Base-by-base conservation (phyloP, 352 stramenopile species). In the Pythium sp. region DNA sequence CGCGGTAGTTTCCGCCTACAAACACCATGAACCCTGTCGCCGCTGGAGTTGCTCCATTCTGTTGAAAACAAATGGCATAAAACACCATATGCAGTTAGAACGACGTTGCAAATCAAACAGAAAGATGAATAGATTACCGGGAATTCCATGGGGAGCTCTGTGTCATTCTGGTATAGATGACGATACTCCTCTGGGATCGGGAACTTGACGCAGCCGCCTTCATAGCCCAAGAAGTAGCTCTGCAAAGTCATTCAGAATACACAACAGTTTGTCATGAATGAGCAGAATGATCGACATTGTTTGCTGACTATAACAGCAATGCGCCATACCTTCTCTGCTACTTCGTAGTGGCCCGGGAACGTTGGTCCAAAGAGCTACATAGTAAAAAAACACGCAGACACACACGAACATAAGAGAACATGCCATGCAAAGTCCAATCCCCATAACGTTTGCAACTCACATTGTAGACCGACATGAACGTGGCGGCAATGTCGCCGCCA, bases 391-490 rank as follows among this genome's bases (percentile, higher is more conserved):
- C 11, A 1, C n/a, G 14, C 5, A 51, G 36, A 34, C 11, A 1
- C n/a, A 18, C 5, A 34, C 6, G 51, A 46, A 15, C 5, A 68
- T 5, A 15, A 34, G 55, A 4, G 9, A 67, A 20, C 14, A 57
- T 32, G 36, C 9, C 3, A 58, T 54, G 20, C 18, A 55, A 55
- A 15, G 20, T 55, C 2, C n/a, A 28, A 26, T 15, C n/a, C 47
- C n/a, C 49, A 64, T 74, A 38, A 32, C 32, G 55, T 18, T 49
- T 3, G 6, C 34, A 43, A 55, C 66, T n/a, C 75, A 95, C 88
- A 56, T 95, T 93, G 76, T 95, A 95, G 15, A 95, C 78, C 24
- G 88, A 94, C 81, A 94, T 93, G 74, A 94, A 95, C 32, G 88
- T 94, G 36, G 88, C 82, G 11, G 83, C 76, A 62, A 91, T 79